phyloP scores from a whole-genome alignment of 257 asterid species.

The Rehmannia glutinosa region DNA sequence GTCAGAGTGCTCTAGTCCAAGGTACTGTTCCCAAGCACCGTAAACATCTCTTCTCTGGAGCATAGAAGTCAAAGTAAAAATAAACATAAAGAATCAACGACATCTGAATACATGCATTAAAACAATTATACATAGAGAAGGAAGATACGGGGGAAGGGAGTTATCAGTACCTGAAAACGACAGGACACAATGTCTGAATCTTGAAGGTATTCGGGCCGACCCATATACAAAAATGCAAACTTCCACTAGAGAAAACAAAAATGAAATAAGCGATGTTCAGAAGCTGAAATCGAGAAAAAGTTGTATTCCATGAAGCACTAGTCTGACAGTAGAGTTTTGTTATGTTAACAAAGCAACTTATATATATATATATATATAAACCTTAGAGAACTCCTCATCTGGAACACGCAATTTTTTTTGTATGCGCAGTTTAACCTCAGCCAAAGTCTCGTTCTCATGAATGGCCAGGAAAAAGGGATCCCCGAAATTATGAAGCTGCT shows the following conservation, averaged over 20 bases:
- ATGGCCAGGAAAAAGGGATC: constrained; percentile 69
- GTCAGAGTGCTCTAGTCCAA: constrained; percentile 71
- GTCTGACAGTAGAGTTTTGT: background rate
- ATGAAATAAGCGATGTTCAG: too few relatives aligned
- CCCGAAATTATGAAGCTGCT: constrained; percentile 62
- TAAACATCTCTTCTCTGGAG: constrained; percentile 63
- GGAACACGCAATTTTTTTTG: constrained; percentile 62
- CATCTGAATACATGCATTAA: background rate
- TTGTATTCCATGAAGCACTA: background rate
- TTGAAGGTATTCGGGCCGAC: constrained; percentile 64
- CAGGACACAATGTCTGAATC: constrained; percentile 52
- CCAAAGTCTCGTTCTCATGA: constrained; percentile 63
- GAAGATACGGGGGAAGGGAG: background rate
- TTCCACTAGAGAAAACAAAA: constrained; percentile 47
- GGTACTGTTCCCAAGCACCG: constrained; percentile 76
- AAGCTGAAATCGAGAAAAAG: constrained; percentile 10
- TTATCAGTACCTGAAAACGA: constrained; percentile 50
- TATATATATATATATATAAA: background rate
- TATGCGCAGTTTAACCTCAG: constrained; percentile 52
- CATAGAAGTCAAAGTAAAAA: constrained; percentile 8
- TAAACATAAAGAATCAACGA: background rate
- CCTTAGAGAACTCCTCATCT: constrained; percentile 73
- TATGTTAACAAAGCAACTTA: background rate
- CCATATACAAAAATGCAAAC: constrained; percentile 60
- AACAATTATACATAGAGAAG: background rate